These are phyloP conservation scores for Immersiella caudata DNA, from an alignment of 495 filamentous ascomycete genomes.

Conservation along the genomic window DNA sequence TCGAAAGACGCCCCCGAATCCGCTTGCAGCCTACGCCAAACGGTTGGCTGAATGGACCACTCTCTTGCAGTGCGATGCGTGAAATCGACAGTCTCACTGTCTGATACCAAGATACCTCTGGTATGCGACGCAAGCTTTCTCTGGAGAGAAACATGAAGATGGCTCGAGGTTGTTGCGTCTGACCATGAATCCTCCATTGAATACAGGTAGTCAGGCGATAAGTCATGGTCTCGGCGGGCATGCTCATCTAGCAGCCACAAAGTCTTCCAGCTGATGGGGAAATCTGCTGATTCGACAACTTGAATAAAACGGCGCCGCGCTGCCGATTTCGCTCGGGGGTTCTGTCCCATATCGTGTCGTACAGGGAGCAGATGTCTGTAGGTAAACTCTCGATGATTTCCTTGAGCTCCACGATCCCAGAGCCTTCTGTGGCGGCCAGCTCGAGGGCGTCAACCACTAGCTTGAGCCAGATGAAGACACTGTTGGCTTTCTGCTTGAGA, in stretches of 20 bases:
- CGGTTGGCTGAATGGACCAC: not conserved
- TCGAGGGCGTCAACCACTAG: conserved; percentile 17
- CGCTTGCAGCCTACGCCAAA: not conserved
- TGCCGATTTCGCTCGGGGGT: conserved; percentile 5
- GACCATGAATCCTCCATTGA: not conserved
- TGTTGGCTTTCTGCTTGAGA: conserved; percentile 17
- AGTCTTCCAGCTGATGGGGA: not conserved
- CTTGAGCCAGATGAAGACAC: conserved; percentile 24
- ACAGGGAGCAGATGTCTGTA: conserved; percentile 12
- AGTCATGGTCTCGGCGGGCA: not conserved
- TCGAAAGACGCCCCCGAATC: not conserved
- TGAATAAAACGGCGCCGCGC: conserved; percentile 7
- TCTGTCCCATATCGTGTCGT: conserved; percentile 25
- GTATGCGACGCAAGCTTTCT: not conserved
- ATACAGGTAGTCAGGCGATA: not conserved
- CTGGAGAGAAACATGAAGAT: not conserved
- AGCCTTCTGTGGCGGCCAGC: conserved; percentile 16
- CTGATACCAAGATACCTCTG: not conserved
- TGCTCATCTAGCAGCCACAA: conserved; percentile 1
- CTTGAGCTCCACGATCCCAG: conserved; percentile 7
- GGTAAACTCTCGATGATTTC: conserved; percentile 7
- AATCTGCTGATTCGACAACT: not conserved
- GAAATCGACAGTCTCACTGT: not conserved
- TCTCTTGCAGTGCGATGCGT: not conserved
- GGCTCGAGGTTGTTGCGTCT: not conserved